Base-by-base conservation (phyloP, 2,329 filamentous ascomycete genomes). In the Penicillium sp. region DNA sequence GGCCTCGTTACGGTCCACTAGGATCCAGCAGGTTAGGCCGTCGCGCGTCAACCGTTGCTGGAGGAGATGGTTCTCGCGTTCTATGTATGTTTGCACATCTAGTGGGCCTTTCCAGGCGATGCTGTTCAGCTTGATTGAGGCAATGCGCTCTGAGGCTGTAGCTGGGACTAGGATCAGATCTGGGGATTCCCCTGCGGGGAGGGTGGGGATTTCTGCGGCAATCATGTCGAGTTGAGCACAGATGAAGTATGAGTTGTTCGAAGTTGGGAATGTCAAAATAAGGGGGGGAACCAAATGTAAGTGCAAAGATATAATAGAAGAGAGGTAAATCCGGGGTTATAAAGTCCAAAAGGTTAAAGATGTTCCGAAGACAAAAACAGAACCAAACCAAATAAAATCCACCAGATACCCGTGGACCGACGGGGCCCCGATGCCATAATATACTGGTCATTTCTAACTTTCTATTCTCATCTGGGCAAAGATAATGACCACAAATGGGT, bases 11-110 rank as follows among this genome's bases (percentile, higher is more conserved):
- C 72, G 66, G 63, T 85, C 81, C 17, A 86, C 80, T 21, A 88
- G 73, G 51, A 86, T 79, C 86, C 86, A 88, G 57, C 79, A 79
- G 2, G 82, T 85, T 54, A 87, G 77, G 31, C 82, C 83, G 56
- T 85, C 77, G 56, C 74, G 78, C 29, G 82, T 84, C 56, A 86
- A 71, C 3, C 76, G 73, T 63, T 84, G 82, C 40, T 76, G 69
- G 40, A 77, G 70, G 7, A 88, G 78, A 47, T 78, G 70, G 21
- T 79, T 72, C 69, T 88, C 86, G 50, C 86, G 82, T 15, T 78
- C 78, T 25, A 87, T 76, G 65, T 88, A 88, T 42, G 81, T 76
- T 27, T 83, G 76, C 2, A 82, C 59, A 13, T 78, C 75, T 21
- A 88, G 72, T 0, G 80, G 78, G 4, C 85, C 85, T 54, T 80